Evolutionary conservation across 495 filamentous ascomycete species (phyloP), one percentile per base, ranked within the genome.

Genomic region (Tuber borchii): DNA sequence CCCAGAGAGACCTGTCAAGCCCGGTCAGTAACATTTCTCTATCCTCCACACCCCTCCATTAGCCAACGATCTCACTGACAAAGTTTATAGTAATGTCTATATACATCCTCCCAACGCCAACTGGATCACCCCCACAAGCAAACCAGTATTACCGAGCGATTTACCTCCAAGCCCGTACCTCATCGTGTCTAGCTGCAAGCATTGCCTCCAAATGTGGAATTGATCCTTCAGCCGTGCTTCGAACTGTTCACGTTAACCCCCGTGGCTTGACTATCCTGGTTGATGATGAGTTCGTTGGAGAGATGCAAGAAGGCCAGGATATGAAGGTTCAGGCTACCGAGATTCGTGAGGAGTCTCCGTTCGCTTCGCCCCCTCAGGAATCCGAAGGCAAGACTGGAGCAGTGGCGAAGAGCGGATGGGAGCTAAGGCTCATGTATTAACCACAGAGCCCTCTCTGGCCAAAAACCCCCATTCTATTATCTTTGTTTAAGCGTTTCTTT

Each of bases 231-330:
- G 88, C 87, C 44, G 88, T 98, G 61, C 83, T 89, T 19, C 90
- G 91, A 43, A 90, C 91, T 2, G 83, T 97, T 37, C 92, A 87
- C 48, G 85, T 94, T 74, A 91, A 91, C 39, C 84, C 88, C 37
- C 88, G 89, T 74, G 93, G 94, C 0, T 83, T 97, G 7, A 89
- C 92, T 78, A 90, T 99, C 69, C 90, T 94, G 83, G 87, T 98
- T 73, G 95, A 99, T 83, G 93, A 99, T 77, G 93, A 97, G 70
- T 90, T 95, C 43, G 90, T 99, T 31, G 88, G 88, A n/a, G 91
- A 94, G 83, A 86, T 98, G 22, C 87, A 90, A 0, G 95, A 99
- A 84, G 93, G 94, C 12, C 93, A 97, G 81, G 95, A 97, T 80
- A 94, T 99, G 90, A 87, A 88, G 44, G 88, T 88, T 72, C 78